Base-by-base conservation (phyloP, 2,329 filamentous ascomycete species). In the Colletotrichum sojae region DNA sequence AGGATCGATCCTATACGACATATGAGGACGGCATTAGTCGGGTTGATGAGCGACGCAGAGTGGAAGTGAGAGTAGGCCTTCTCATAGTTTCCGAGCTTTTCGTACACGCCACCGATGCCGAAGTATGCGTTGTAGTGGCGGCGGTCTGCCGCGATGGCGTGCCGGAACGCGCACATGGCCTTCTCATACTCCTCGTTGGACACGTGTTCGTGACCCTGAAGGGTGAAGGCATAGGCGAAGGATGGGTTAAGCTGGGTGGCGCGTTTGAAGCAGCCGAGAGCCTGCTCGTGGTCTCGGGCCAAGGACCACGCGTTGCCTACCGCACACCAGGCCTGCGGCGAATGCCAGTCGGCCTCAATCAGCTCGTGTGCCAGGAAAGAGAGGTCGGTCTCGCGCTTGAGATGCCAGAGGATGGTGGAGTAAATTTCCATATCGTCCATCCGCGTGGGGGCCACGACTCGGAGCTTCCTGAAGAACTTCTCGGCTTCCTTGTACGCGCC, bases 111-210 rank as follows among this genome's bases (percentile, higher is more conserved):
- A 36, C 90, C 90, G 65, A 92, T 90, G 73, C 96, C 96, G 78
- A 98, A 99, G 89, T 97, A 98, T n/a, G 95, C 96, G 77, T 98
- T 97, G 83, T 98, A 99, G 78, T 98, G 95, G 20, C 95, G 90
- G 63, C 89, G 90, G 76, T 99, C 95, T 0, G 94, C 94, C 52
- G 91, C 89, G 73, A 99, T 93, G 2, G 94, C 95, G 61, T 91
- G 89, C 40, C 97, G 90, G 79, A 98, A 99, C 2, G 94, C 92
- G 46, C 91, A 90, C 52, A 97, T 88, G 0, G 96, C 96, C 78
- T 97, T 97, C 78, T 98, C 95, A 76, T 96, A 98, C 79, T 99
- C 97, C 80, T 99, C 97, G 73, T 98, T 98, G 43, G 93, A 89
- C 52, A 98, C 92, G 78, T 97, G 94, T 78, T 99, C 96, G 78